A percentile compares a stretch with the other conserved stretches of the same genome.
Conservation (phyloP, 805 yeast species). For the Monosporozyma unispora region DNA sequence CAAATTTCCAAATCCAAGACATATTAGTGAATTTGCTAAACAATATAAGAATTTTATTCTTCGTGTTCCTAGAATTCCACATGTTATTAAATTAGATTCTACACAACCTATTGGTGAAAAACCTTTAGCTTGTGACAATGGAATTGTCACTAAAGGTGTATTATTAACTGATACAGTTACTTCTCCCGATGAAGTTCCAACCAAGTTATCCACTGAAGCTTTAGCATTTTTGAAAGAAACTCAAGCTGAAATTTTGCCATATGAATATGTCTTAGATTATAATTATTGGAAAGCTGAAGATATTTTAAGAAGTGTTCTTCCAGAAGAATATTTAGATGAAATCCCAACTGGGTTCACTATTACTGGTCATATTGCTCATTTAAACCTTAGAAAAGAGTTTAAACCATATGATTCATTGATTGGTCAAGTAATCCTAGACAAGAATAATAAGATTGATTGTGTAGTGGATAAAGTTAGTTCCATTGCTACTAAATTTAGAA, state of each 20-base stretch:
- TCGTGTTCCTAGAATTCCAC: conserved; percentile 60
- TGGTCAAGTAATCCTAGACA: conserved; percentile 85
- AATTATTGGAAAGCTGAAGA: conserved; percentile 87
- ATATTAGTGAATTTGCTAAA: conserved; percentile 55
- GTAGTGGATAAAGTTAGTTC: conserved; percentile 88
- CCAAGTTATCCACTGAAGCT: conserved; percentile 36
- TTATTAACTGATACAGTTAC: conserved; percentile 47
- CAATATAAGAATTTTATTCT: conserved; percentile 51
- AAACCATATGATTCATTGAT: conserved; percentile 73
- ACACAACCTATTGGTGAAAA: conserved; percentile 10
- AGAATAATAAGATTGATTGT: conserved; percentile 64
- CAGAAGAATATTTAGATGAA: conserved; percentile 55
- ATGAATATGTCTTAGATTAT: conserved; percentile 53
- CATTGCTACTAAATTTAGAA: conserved; percentile 80
- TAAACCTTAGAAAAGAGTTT: conserved; percentile 76
- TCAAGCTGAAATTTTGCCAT: conserved; percentile 41
- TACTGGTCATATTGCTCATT: conserved; percentile 93
- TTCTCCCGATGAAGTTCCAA: conserved; percentile 31
- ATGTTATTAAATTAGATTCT: conserved; percentile 43
- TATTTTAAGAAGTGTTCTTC: conserved; percentile 66
- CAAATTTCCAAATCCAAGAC: conserved; percentile 55
- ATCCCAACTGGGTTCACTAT: conserved; percentile 85
- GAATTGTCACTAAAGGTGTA: conserved; percentile 34
- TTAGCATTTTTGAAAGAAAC: conserved; percentile 38
- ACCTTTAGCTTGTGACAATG: conserved; percentile 23